Conservation (phyloP, 257 asterid genomes). For the Solanum tacnaense region DNA sequence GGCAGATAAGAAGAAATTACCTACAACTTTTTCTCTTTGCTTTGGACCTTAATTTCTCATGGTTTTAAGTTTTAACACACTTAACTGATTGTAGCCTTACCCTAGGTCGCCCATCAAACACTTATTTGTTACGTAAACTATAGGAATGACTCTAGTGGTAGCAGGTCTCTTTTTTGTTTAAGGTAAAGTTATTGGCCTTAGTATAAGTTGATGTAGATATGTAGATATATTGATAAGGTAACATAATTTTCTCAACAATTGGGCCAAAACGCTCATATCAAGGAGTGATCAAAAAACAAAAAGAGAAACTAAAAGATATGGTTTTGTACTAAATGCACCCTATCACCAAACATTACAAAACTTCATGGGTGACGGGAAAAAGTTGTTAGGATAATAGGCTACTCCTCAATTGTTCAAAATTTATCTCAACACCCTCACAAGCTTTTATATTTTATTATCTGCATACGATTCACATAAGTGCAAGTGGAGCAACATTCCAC, state of each 20-base stretch:
- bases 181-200: not conserved
- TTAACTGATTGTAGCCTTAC: not conserved
- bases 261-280: not conserved
- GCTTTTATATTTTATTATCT: not conserved
- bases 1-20: not conserved
- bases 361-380: not conserved
- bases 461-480: not conserved
- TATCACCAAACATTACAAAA: not conserved
- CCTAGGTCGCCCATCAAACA: not conserved
- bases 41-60: not conserved
- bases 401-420: not conserved
- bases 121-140: not conserved
- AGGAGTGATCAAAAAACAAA: not conserved
- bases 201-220: not conserved
- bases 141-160: not conserved
- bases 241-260: not conserved
- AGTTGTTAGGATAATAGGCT: not conserved
- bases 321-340: not conserved
- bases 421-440: not conserved
- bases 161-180: not conserved
- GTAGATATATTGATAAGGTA: not conserved
- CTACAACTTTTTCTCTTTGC: not conserved
- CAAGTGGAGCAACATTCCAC: not conserved
- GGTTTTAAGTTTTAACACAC: not conserved
- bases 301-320: not conserved